Conservation (phyloP, 495 filamentous ascomycete genomes). For the Penicillium cinerascens region DNA sequence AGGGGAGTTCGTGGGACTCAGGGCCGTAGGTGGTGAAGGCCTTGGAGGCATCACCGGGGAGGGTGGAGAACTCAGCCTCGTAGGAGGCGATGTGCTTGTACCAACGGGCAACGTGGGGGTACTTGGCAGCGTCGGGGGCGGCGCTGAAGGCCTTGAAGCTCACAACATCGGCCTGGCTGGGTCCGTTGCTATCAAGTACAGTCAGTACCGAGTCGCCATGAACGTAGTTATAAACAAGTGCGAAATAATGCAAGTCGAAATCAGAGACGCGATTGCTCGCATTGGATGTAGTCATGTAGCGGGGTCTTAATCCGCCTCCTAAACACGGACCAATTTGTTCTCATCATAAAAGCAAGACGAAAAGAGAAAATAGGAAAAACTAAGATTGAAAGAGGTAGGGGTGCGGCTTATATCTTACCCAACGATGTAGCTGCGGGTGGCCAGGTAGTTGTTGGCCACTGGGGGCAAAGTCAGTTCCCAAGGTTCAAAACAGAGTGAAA, state of each 20-base stretch:
- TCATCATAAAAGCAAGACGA: slow-evolving; percentile 65
- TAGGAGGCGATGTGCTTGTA: slow-evolving; percentile 96
- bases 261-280: slow-evolving; percentile 85
- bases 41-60: slow-evolving; percentile 87
- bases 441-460: slow-evolving; percentile 93
- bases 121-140: slow-evolving; percentile 75
- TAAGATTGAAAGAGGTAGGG: slow-evolving; percentile 9
- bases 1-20: slow-evolving; percentile 65
- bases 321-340: slow-evolving; percentile 96
- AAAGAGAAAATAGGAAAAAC: slow-evolving; percentile 4
- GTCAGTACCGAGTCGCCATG: slow-evolving; percentile 30
- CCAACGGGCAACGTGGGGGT: slow-evolving; percentile 92
- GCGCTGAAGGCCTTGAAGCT: slow-evolving; percentile 83
- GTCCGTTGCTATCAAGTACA: slow-evolving; percentile 57
- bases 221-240: neutral
- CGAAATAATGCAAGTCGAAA: slow-evolving; percentile 19
- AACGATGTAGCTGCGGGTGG: slow-evolving; percentile 87
- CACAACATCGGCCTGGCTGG: slow-evolving; percentile 94
- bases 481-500: slow-evolving; percentile 17
- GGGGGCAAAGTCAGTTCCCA: slow-evolving; percentile 38
- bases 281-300: slow-evolving; percentile 79
- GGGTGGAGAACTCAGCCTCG: slow-evolving; percentile 83
- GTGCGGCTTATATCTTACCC: slow-evolving; percentile 66
- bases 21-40: slow-evolving; percentile 88
- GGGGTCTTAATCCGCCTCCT: slow-evolving; percentile 98